A percentile compares a stretch with the other conserved stretches of the same genome.
These are phyloP conservation scores for Chaetomium globosum DNA, from an alignment of 2,329 filamentous ascomycete species.

Conservation along the genomic window DNA sequence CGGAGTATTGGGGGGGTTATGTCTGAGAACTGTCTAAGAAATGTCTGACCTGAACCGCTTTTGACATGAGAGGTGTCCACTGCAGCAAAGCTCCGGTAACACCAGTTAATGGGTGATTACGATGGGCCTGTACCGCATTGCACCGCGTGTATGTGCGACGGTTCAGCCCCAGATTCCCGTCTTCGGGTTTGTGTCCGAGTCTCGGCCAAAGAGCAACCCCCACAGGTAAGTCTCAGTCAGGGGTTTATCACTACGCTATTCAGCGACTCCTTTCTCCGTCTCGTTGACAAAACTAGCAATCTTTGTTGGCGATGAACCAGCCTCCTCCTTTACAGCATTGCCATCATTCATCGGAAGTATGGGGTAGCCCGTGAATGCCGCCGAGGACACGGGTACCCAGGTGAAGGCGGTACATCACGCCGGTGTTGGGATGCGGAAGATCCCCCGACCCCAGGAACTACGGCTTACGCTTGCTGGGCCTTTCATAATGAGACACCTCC, in stretches of 20 bases:
- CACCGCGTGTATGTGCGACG: background rate
- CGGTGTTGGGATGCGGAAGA: too few species aligned
- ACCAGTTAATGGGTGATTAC: background rate
- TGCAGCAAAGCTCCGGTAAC: background rate
- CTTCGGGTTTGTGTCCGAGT: background rate
- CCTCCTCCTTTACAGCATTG: too few species aligned
- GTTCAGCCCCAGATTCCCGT: background rate
- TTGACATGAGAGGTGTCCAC: slow-evolving; percentile 7
- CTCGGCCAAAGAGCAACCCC: background rate
- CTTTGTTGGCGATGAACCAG: background rate
- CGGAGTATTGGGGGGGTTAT: background rate
- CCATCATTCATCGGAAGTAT: too few species aligned
- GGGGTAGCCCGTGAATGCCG: too few species aligned
- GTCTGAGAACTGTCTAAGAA: background rate
- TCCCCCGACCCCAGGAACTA: too few species aligned
- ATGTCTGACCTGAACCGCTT: background rate
- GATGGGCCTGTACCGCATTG: background rate
- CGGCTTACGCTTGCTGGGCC: too few species aligned
- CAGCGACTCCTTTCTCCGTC: background rate
- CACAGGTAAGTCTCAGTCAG: background rate
- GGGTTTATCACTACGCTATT: background rate
- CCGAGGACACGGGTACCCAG: too few species aligned
- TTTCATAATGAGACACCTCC: too few species aligned
- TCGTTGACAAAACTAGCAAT: background rate
- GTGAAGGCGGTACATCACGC: too few species aligned